phyloP scores from a whole-genome alignment of 257 asterid genomes.

The Primulina tabacum region DNA sequence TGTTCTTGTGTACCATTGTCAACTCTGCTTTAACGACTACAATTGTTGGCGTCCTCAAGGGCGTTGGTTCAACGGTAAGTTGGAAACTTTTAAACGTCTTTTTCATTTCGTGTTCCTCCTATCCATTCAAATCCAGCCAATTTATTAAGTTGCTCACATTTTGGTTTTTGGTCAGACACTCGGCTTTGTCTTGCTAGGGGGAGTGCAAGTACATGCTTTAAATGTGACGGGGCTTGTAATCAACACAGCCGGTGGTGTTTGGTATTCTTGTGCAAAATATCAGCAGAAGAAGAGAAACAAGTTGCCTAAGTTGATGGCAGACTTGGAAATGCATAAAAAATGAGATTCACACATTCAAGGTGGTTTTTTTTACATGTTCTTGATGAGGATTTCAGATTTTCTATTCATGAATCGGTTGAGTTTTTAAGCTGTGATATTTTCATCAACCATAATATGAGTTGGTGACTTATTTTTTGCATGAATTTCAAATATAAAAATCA shows the following conservation, averaged over 20 bases:
- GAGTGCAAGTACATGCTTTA: conserved; percentile 80
- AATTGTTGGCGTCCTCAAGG: conserved; percentile 97
- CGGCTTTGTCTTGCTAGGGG: conserved; percentile 83
- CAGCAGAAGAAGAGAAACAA: conserved; percentile 63
- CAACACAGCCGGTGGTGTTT: conserved; percentile 89
- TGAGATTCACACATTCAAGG: conserved; percentile 30
- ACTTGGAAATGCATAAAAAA: conserved; percentile 46
- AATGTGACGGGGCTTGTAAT: conserved; percentile 77
- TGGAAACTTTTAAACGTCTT: neutral
- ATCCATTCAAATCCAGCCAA: neutral
- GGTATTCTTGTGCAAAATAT: conserved; percentile 86
- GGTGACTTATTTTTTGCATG: neutral
- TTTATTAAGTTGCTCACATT: conserved; percentile 9
- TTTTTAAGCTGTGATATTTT: neutral
- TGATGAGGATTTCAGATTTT: neutral
- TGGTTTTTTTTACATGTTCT: neutral
- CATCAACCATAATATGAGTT: too few relatives aligned
- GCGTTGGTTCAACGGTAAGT: conserved; percentile 92
- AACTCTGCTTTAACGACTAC: conserved; percentile 98
- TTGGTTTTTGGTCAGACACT: conserved; percentile 46
- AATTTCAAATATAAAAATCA: too few relatives aligned
- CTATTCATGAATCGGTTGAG: neutral
- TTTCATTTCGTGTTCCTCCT: conserved; percentile 3
- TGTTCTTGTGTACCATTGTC: conserved; percentile 94
- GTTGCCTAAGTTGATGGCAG: conserved; percentile 55